Evolutionary conservation across 192 early-diverging fungal genomes (phyloP).

Genomic region (Funneliformis geosporum): DNA sequence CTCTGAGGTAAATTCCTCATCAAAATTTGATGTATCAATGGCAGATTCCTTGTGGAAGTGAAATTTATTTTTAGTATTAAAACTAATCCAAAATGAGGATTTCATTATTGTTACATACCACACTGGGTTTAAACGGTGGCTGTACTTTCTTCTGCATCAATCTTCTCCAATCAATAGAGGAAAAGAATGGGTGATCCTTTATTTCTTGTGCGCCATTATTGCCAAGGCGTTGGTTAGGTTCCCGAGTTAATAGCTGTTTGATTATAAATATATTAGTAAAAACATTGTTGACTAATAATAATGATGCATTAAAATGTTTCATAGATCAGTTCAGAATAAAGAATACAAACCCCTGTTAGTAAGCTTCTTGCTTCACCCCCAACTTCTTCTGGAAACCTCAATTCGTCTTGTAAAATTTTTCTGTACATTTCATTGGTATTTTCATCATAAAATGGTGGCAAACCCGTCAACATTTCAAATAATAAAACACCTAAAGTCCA

Average conservation of each 20-base stretch:
- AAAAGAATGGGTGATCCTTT: constrained; percentile 94
- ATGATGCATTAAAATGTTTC: too few relatives aligned
- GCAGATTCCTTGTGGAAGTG: constrained; percentile 56
- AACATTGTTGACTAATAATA: not conserved
- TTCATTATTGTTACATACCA: constrained; percentile 44
- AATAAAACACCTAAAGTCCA: constrained; percentile 93
- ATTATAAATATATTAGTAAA: not conserved
- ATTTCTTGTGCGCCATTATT: constrained; percentile 87
- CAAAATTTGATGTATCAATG: constrained; percentile 96
- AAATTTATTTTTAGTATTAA: not conserved
- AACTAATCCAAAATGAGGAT: constrained; percentile 3
- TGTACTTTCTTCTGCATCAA: constrained; percentile 89
- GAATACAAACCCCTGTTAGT: constrained; percentile 54
- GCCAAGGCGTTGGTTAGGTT: constrained; percentile 81
- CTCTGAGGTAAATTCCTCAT: constrained; percentile 97
- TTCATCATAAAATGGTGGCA: constrained; percentile 93
- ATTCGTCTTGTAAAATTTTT: constrained; percentile 90
- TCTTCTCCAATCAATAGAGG: constrained; percentile 84
- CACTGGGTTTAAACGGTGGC: constrained; percentile 92
- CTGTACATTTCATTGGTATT: constrained; percentile 94
- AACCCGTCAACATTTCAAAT: constrained; percentile 87
- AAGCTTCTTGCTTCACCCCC: constrained; percentile 64
- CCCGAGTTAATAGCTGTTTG: constrained; percentile 69
- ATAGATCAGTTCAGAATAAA: not conserved
- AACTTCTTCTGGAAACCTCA: constrained; percentile 79